phyloP scores from a whole-genome alignment of 1,284 basidiomycete species.

The Cystobasidium sp. region DNA sequence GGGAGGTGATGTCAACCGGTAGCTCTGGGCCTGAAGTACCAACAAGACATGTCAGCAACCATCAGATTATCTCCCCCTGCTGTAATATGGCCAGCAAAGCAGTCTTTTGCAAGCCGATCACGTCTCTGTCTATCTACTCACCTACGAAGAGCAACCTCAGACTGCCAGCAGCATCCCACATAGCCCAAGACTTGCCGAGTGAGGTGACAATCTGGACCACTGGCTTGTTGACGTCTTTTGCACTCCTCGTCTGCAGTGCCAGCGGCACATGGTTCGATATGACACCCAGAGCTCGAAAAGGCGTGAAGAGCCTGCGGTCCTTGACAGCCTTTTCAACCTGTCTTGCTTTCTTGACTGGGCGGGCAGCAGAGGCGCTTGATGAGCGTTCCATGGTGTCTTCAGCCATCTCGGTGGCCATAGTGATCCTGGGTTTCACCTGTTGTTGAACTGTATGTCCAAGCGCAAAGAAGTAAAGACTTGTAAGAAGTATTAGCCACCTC shows the following conservation, averaged over 20 bases:
- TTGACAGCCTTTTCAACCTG: conserved; percentile 15
- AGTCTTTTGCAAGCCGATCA: conserved; percentile 15
- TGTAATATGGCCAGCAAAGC: not conserved
- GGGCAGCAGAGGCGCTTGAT: not conserved
- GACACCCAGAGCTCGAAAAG: conserved; percentile 91
- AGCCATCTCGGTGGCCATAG: not conserved
- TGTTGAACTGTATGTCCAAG: not conserved
- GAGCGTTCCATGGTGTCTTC: too few species aligned
- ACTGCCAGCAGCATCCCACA: conserved; percentile 88
- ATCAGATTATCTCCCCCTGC: not conserved
- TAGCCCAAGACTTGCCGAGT: conserved; percentile 86
- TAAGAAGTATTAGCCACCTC: not conserved
- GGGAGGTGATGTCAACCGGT: conserved; percentile 70
- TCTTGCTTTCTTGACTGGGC: conserved; percentile 24
- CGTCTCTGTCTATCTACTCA: conserved; percentile 59
- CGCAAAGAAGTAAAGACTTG: not conserved
- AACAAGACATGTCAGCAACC: not conserved
- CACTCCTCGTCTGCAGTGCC: conserved; percentile 80
- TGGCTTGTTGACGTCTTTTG: conserved; percentile 62
- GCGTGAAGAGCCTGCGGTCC: conserved; percentile 72
- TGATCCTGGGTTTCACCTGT: not conserved
- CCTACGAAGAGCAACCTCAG: conserved; percentile 93
- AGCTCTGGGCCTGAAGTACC: conserved; percentile 72
- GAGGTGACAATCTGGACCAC: conserved; percentile 72
- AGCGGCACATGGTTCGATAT: conserved; percentile 92